phyloP scores from a whole-genome alignment of 1,139 yeast species.

The Sugiyamaella novakii region DNA sequence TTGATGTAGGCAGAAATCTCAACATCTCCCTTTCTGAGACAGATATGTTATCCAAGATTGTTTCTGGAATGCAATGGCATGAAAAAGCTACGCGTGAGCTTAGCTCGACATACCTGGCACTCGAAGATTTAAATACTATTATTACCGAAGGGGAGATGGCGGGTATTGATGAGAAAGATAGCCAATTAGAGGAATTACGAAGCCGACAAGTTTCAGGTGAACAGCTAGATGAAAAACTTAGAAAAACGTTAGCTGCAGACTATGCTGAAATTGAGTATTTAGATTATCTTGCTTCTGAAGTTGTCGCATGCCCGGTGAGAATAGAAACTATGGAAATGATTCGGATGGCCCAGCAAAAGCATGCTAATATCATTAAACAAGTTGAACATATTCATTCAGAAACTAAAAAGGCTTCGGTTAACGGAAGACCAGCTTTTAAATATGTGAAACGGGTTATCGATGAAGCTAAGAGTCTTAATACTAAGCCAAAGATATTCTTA shows the following conservation, averaged over 20 bases:
- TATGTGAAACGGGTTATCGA: constrained; percentile 37
- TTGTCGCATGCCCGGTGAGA: constrained; percentile 22
- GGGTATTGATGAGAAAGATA: constrained; percentile 33
- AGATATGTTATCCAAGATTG: constrained; percentile 51
- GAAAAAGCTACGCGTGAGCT: constrained; percentile 38
- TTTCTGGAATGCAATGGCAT: constrained; percentile 56
- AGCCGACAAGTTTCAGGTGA: constrained; percentile 29
- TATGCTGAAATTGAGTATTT: constrained; percentile 24
- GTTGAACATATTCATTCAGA: constrained; percentile 31
- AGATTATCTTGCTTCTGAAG: constrained; percentile 22
- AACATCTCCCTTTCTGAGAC: constrained; percentile 60
- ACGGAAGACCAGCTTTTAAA: constrained; percentile 39
- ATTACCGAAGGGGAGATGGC: constrained; percentile 49
- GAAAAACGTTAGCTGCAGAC: constrained; percentile 20
- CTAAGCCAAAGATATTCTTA: constrained; percentile 26
- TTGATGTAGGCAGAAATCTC: constrained; percentile 57
- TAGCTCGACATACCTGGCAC: constrained; percentile 25
- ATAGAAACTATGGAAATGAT: constrained; percentile 18
- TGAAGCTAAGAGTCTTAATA: constrained; percentile 29
- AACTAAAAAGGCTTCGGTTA: constrained; percentile 31
- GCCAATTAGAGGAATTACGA: constrained; percentile 28
- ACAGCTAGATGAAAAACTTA: constrained; percentile 30
- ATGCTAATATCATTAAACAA: constrained; percentile 16
- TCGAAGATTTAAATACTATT: constrained; percentile 46
- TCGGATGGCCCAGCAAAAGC: constrained; percentile 16